These are phyloP conservation scores for Seiridium unicorne DNA, from an alignment of 2,329 filamentous ascomycete species.

Conservation along the genomic window DNA sequence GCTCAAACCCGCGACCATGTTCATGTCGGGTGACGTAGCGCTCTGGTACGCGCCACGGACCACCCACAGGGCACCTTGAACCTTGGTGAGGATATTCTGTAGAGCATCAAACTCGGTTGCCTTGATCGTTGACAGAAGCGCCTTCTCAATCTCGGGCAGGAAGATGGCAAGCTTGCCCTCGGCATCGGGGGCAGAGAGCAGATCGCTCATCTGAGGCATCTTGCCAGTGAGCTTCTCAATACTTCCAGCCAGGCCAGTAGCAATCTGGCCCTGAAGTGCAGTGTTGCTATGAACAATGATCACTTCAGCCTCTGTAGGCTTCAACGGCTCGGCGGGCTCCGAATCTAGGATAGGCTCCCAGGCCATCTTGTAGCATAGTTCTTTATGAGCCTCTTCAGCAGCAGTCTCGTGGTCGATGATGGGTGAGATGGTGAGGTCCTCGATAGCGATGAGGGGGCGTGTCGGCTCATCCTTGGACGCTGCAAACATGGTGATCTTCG, in stretches of 20 bases:
- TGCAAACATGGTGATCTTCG: conserved; percentile 35
- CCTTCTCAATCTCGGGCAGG: conserved; percentile 41
- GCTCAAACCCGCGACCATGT: conserved; percentile 31
- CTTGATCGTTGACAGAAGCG: conserved; percentile 39
- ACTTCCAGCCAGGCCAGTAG: conserved; percentile 29
- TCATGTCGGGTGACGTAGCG: conserved; percentile 27
- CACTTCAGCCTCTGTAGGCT: conserved; percentile 27
- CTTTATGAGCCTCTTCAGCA: conserved; percentile 29
- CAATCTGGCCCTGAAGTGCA: conserved; percentile 28
- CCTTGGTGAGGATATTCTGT: conserved; percentile 24
- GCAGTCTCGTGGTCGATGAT: conserved; percentile 34
- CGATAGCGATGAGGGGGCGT: conserved; percentile 33
- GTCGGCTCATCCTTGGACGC: conserved; percentile 22
- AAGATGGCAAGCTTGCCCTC: conserved; percentile 39
- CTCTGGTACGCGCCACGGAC: conserved; percentile 31
- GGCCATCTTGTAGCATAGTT: conserved; percentile 45
- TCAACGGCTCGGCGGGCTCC: conserved; percentile 13
- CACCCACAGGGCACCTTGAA: conserved; percentile 34
- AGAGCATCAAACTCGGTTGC: conserved; percentile 33
- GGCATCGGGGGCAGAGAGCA: conserved; percentile 24
- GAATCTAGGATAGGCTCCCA: conserved; percentile 40
- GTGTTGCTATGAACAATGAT: conserved; percentile 37
- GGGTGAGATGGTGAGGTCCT: conserved; percentile 37
- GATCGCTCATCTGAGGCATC: conserved; percentile 26
- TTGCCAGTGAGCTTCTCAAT: conserved; percentile 31